Conservation (phyloP, 495 filamentous ascomycete genomes). For the Penicillium bialowiezense region DNA sequence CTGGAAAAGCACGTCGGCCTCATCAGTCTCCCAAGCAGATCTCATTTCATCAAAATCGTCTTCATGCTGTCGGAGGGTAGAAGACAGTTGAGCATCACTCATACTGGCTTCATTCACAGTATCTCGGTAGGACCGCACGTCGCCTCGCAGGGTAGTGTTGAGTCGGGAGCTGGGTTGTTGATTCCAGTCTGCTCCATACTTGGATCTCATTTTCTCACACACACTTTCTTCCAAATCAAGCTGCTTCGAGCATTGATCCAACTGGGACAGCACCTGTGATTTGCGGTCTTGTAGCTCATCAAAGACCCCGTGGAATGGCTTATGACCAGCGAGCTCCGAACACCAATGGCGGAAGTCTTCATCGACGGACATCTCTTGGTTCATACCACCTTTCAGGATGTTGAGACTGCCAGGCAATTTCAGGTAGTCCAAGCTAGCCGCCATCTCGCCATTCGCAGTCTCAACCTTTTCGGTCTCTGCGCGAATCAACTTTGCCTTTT, state of each 20-base stretch:
- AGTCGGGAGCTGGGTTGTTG: constrained; percentile 91
- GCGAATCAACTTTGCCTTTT: constrained; percentile 92
- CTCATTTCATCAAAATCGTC: constrained; percentile 95
- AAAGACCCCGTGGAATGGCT: constrained; percentile 70
- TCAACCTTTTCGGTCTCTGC: constrained; percentile 93
- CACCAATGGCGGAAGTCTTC: constrained; percentile 93
- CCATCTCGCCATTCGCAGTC: constrained; percentile 90
- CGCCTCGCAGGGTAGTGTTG: constrained; percentile 80
- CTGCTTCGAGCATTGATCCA: constrained; percentile 81
- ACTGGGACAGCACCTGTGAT: constrained; percentile 60
- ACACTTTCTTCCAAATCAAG: constrained; percentile 96
- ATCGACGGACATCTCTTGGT: constrained; percentile 84
- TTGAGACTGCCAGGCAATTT: constrained; percentile 86
- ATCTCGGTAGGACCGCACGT: constrained; percentile 80
- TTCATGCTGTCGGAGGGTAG: constrained; percentile 79
- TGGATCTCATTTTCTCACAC: constrained; percentile 98
- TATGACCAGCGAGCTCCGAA: constrained; percentile 81
- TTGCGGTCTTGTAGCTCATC: constrained; percentile 76
- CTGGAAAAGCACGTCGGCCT: constrained; percentile 87
- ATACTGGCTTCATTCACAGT: constrained; percentile 85
- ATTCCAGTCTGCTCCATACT: constrained; percentile 94
- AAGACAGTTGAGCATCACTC: constrained; percentile 82
- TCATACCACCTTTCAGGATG: constrained; percentile 88
- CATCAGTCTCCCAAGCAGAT: constrained; percentile 79
- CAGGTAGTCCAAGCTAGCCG: constrained; percentile 88